phyloP scores from a whole-genome alignment of 1,284 basidiomycete genomes.

The Leccinum proliferum region DNA sequence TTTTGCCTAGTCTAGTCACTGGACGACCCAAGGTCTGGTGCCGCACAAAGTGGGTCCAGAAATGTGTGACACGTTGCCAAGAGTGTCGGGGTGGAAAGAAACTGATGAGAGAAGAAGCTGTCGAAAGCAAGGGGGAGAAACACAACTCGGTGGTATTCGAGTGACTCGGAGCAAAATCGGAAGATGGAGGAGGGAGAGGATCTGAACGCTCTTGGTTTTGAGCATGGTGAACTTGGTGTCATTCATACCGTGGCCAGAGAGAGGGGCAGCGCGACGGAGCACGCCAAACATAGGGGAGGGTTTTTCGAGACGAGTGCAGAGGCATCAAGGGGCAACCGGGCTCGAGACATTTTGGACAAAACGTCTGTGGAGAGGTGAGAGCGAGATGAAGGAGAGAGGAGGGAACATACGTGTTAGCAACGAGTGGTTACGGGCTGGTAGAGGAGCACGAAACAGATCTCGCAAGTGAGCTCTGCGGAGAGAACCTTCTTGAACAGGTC shows the following conservation, averaged over 20 bases:
- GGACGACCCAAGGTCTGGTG: conserved; percentile 87
- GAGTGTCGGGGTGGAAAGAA: conserved; percentile 60
- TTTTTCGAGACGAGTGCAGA: conserved; percentile 82
- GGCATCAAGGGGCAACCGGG: conserved; percentile 88
- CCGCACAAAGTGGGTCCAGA: conserved; percentile 76
- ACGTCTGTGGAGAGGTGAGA: conserved; percentile 54
- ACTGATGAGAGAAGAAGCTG: conserved; percentile 14
- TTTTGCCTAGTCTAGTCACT: conserved; percentile 55
- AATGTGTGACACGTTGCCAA: conserved; percentile 77
- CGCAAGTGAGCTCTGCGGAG: conserved; percentile 73
- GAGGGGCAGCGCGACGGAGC: conserved; percentile 36
- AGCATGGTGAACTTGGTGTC: conserved; percentile 87
- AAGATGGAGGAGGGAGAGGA: conserved; percentile 40
- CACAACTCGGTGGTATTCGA: conserved; percentile 12
- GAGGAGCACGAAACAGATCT: conserved; percentile 84
- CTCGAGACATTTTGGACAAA: conserved; percentile 89
- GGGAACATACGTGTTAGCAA: conserved; percentile 80
- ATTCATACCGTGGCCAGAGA: conserved; percentile 32
- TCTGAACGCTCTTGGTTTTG: conserved; percentile 81
- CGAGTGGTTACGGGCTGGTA: conserved; percentile 88
- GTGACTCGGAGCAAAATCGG: conserved; percentile 8
- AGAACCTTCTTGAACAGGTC: conserved; percentile 65
- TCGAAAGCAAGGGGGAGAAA: conserved; percentile 2
- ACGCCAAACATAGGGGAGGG: conserved; percentile 78
- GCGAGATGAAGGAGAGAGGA: conserved; percentile 2